Evolutionary conservation across 1,139 yeast species (phyloP), one percentile per base, ranked within the genome.

Genomic region (Nakaseomyces sp.): DNA sequence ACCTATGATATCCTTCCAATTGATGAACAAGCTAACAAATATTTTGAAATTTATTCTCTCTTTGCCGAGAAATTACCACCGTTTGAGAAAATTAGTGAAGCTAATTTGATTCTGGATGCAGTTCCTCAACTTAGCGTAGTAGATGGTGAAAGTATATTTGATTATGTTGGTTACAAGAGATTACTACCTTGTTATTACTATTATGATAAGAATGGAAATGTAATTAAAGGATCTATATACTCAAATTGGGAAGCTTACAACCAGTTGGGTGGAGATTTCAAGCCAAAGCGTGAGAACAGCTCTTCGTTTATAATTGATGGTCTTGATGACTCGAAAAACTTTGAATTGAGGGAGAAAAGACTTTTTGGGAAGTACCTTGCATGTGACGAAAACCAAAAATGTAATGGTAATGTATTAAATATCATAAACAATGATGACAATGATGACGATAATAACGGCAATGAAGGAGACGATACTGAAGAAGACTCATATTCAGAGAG

Each of bases 121-220:
- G 41, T 47, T 4, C 61, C 63, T 6, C 41, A 45, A 20, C 45
- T 50, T 24, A 59, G 63, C 43, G 55, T 59, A 39, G 41, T 54
- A 22, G 54, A 51, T 13, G 56, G 55, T 25, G 61, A 57, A 40
- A 56, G 50, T 43, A 53, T 63, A 10, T 60, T 60, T 43, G 56
- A 60, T 26, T 56, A 61, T 43, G 47, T 50, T 30, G 67, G 67
- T 6, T 62, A 61, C 41, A 60, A 53, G 43, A 54, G 51, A 40
- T 46, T 61, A 33, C 43, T 48, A 31, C 56, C 58, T 12, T 57
- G 58, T 41, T 55, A 50, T 41, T 48, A 50, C 31, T 57, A 59
- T 16, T 62, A 56, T 48, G 64, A 62, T 44, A 59, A 58, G 41
- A 57, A 56, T 43, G 67, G 67, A 26, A 64, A 58, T 37, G 48